phyloP scores from a whole-genome alignment of 2,329 filamentous ascomycete species.

The Penicillium digitatum region DNA sequence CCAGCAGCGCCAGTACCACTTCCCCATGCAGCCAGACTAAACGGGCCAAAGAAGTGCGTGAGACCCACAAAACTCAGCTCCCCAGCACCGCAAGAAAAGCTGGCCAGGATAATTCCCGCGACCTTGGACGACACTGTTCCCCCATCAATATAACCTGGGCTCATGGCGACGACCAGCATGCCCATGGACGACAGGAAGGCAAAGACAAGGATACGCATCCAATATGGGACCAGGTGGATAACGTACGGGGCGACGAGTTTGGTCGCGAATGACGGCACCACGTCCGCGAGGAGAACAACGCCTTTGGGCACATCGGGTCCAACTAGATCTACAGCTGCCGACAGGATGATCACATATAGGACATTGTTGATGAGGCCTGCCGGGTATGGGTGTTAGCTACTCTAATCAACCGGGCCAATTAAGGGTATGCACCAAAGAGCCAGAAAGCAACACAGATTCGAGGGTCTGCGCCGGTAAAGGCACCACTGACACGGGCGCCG shows the following conservation, averaged over 20 bases:
- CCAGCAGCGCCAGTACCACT: conserved; percentile 89
- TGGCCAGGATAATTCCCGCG: conserved; percentile 77
- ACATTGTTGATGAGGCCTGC: conserved; percentile 92
- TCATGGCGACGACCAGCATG: conserved; percentile 84
- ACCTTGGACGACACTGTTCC: conserved; percentile 70
- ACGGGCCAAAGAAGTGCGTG: conserved; percentile 87
- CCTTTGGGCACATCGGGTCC: conserved; percentile 82
- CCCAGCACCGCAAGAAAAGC: conserved; percentile 77
- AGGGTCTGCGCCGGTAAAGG: conserved; percentile 65
- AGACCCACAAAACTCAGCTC: conserved; percentile 88
- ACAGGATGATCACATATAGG: conserved; percentile 94
- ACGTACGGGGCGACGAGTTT: conserved; percentile 92
- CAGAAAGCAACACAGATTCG: conserved; percentile 80
- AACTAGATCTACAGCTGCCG: conserved; percentile 90
- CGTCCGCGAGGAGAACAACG: conserved; percentile 86
- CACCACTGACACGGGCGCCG: conserved; percentile 58
- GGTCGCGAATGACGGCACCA: conserved; percentile 80
- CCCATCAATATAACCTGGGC: conserved; percentile 56
- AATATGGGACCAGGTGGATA: conserved; percentile 82
- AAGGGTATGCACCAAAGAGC: conserved; percentile 68
- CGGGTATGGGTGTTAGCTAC: not conserved
- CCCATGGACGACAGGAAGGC: conserved; percentile 71
- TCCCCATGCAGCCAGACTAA: conserved; percentile 85
- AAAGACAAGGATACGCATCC: conserved; percentile 68
- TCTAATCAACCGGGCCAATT: conserved; percentile 14